Conservation (phyloP, 371 early-diverging fungal species). For the Mortierella sp. region DNA sequence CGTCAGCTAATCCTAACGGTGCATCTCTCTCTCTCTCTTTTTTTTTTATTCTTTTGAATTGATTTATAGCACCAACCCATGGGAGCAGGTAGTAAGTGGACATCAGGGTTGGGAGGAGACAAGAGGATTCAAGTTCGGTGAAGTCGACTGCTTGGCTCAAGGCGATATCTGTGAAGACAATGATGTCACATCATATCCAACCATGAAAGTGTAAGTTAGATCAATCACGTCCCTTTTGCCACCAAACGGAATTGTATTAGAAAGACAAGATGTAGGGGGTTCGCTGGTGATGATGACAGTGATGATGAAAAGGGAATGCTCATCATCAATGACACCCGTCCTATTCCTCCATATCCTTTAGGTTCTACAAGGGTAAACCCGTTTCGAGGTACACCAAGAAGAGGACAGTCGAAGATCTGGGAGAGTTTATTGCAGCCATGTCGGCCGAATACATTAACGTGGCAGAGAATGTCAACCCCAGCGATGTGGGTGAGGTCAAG, state of each 20-base stretch:
- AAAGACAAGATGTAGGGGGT: too few species aligned
- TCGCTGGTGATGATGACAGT: conserved; percentile 70
- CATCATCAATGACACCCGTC: conserved; percentile 62
- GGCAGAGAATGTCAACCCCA: conserved; percentile 7
- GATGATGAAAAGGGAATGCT: conserved; percentile 70
- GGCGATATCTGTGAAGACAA: conserved; percentile 72
- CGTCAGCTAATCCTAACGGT: background rate
- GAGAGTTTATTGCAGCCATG: conserved; percentile 22
- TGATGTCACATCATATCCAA: conserved; percentile 70
- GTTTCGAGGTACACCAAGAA: conserved; percentile 59
- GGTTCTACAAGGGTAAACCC: conserved; percentile 63
- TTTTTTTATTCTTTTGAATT: background rate
- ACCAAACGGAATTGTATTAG: conserved; percentile 38
- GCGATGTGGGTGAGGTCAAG: conserved; percentile 41
- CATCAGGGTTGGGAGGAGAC: conserved; percentile 51
- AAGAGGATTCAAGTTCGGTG: conserved; percentile 73
- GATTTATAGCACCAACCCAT: conserved; percentile 59
- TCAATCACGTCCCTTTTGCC: conserved; percentile 20
- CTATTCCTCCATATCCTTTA: background rate
- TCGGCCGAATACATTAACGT: conserved; percentile 43
- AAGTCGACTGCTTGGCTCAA: conserved; percentile 78
- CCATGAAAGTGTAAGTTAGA: conserved; percentile 65
- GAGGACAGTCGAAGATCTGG: conserved; percentile 24
- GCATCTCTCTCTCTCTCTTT: background rate
- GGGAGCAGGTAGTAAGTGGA: conserved; percentile 58